Percentiles rank a stretch among this genome's conserved stretches.
Evolutionary conservation across 2,329 filamentous ascomycete genomes (phyloP).

Genomic region (Botrytis deweyae): DNA sequence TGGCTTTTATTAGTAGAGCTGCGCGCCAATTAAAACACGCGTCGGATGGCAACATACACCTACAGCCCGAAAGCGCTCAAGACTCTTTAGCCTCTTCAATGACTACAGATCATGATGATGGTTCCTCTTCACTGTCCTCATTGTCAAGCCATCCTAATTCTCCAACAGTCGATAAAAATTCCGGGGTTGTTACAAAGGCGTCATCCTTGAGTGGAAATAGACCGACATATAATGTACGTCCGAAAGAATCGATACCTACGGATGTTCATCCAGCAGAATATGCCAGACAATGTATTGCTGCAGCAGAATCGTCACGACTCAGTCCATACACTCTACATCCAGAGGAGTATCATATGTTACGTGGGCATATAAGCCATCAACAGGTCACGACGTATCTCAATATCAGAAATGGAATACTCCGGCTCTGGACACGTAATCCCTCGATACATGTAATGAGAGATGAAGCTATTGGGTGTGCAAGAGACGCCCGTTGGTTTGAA

Average conservation of each 20-base stretch:
- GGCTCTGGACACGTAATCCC: conserved; percentile 86
- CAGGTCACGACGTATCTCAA: conserved; percentile 97
- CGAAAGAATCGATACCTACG: conserved; percentile 80
- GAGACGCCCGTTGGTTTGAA: conserved; percentile 84
- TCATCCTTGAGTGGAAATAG: conserved; percentile 35
- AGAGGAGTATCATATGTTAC: conserved; percentile 78
- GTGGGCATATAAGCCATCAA: conserved; percentile 76
- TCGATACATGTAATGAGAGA: conserved; percentile 76
- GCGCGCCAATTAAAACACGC: conserved; percentile 29
- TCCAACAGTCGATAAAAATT: conserved; percentile 47
- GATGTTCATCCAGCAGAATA: conserved; percentile 73
- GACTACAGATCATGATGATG: conserved; percentile 51
- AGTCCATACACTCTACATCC: conserved; percentile 86
- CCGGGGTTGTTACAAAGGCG: conserved; percentile 36
- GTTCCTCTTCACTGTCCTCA: conserved; percentile 51
- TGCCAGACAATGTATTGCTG: conserved; percentile 85
- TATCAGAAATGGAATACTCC: conserved; percentile 89
- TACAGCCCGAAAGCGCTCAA: conserved; percentile 39
- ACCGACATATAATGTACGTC: conserved; percentile 58
- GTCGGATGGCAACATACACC: conserved; percentile 34
- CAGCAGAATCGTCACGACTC: conserved; percentile 83
- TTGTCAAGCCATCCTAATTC: conserved; percentile 64
- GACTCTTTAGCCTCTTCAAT: conserved; percentile 54
- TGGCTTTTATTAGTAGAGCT: conserved; percentile 33
- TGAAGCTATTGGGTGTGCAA: conserved; percentile 88